Percentiles rank a stretch among this genome's conserved stretches.
Conservation (phyloP, 2,329 filamentous ascomycete species). For the Phialophora expanda region DNA sequence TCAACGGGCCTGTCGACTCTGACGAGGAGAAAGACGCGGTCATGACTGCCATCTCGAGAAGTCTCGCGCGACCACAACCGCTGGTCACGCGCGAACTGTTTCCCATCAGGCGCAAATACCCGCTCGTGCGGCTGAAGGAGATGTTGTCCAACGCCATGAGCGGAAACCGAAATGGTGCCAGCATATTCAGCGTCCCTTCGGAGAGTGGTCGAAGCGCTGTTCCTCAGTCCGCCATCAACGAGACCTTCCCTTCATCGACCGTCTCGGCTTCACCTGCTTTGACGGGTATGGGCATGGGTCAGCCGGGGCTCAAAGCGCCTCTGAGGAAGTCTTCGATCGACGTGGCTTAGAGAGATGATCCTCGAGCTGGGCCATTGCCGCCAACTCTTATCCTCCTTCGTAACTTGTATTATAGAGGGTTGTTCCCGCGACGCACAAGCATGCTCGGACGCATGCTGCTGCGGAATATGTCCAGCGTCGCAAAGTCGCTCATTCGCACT, state of each 20-base stretch:
- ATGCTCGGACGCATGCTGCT: not conserved
- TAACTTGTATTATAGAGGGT: not conserved
- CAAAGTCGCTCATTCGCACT: constrained; percentile 20
- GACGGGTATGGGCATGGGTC: constrained; percentile 28
- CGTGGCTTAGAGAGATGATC: constrained; percentile 23
- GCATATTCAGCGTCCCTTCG: constrained; percentile 46
- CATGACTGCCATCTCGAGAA: constrained; percentile 74
- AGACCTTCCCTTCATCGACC: constrained; percentile 28
- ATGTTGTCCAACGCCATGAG: constrained; percentile 66
- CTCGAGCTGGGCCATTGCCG: not conserved
- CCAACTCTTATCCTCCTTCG: not conserved
- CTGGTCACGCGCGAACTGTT: constrained; percentile 68
- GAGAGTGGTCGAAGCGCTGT: constrained; percentile 33
- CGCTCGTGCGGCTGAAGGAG: constrained; percentile 67
- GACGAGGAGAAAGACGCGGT: constrained; percentile 92
- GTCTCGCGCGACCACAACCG: constrained; percentile 73
- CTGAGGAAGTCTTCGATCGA: constrained; percentile 36
- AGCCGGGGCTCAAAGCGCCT: constrained; percentile 30
- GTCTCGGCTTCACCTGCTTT: constrained; percentile 31
- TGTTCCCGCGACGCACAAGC: not conserved
- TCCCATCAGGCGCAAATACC: constrained; percentile 60
- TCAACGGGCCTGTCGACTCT: constrained; percentile 73
- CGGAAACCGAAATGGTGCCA: constrained; percentile 51
- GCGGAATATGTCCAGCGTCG: not conserved
- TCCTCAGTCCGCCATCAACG: constrained; percentile 32